Conservation (phyloP, 106 monocot species). For the Dendrobium catenatum region DNA sequence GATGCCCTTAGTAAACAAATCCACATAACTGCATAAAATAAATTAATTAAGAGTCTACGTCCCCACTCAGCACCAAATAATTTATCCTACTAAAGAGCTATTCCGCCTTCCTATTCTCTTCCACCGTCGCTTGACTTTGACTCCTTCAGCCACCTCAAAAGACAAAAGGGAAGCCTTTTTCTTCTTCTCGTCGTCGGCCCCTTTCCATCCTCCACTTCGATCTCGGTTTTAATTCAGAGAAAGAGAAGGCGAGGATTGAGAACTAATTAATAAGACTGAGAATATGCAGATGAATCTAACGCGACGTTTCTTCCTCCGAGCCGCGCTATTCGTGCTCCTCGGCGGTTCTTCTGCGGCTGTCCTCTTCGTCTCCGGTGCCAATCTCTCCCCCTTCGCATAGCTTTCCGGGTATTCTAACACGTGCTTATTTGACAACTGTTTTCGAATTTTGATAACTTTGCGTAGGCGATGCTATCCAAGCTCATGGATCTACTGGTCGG, state of each 20-base stretch:
- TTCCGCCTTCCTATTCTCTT: too few relatives aligned
- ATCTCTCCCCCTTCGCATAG: not conserved
- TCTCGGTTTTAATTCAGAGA: not conserved
- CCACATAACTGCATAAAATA: too few relatives aligned
- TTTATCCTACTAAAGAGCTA: too few relatives aligned
- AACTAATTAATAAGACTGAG: too few relatives aligned
- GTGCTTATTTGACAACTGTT: not conserved
- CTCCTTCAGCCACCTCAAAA: too few relatives aligned
- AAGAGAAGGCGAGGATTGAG: not conserved
- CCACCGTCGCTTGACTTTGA: too few relatives aligned
- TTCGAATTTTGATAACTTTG: not conserved
- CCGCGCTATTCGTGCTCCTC: not conserved
- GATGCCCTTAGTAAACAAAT: too few relatives aligned
- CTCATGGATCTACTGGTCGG: slow-evolving; percentile 10
- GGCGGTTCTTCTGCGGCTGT: not conserved
- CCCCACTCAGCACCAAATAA: too few relatives aligned
- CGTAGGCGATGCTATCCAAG: not conserved
- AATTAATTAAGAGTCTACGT: too few relatives aligned
- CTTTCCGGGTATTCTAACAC: not conserved
- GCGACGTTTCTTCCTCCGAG: not conserved
- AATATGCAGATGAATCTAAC: not conserved
- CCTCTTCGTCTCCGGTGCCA: not conserved
- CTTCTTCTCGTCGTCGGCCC: too few relatives aligned
- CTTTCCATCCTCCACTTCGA: not conserved
- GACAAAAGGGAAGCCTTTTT: too few relatives aligned